Percentiles rank a stretch among this genome's conserved stretches.
phyloP scores from a whole-genome alignment of 2,329 filamentous ascomycete species.

The Gaeumannomyces sp. region DNA sequence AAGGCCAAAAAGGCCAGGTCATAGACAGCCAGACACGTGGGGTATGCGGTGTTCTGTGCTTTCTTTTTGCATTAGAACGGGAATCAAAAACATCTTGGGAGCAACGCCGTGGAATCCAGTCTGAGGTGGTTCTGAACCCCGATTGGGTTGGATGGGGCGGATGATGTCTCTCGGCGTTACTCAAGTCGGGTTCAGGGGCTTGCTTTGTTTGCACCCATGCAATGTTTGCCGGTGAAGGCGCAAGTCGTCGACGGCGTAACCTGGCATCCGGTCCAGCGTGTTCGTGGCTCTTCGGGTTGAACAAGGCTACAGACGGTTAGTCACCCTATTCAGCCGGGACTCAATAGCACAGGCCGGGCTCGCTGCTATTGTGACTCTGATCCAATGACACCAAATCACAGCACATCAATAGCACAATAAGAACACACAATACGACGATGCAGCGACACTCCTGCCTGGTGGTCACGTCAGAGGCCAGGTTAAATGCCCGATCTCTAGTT shows the following conservation, averaged over 20 bases:
- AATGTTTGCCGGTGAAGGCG: neutral
- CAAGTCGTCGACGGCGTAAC: neutral
- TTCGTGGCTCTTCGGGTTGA: neutral
- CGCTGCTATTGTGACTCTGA: neutral
- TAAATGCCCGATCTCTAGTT: neutral
- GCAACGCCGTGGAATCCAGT: neutral
- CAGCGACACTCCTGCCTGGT: neutral
- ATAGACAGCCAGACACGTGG: neutral
- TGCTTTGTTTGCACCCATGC: neutral
- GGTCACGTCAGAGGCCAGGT: neutral
- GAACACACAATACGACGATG: neutral
- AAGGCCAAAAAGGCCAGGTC: slow-evolving; percentile 22
- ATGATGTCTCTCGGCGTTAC: no score
- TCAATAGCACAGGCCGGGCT: neutral
- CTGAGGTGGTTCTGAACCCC: no score
- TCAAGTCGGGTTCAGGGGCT: neutral
- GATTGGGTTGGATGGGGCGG: neutral
- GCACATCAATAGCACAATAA: neutral
- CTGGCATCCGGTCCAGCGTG: neutral
- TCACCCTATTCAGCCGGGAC: neutral
- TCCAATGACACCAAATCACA: neutral
- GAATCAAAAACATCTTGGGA: neutral
- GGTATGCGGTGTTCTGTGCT: neutral
- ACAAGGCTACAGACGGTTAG: neutral
- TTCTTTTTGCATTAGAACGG: neutral